These are phyloP conservation scores for Phytopythium oedochilum DNA, from an alignment of 352 stramenopile species.

Conservation along the genomic window DNA sequence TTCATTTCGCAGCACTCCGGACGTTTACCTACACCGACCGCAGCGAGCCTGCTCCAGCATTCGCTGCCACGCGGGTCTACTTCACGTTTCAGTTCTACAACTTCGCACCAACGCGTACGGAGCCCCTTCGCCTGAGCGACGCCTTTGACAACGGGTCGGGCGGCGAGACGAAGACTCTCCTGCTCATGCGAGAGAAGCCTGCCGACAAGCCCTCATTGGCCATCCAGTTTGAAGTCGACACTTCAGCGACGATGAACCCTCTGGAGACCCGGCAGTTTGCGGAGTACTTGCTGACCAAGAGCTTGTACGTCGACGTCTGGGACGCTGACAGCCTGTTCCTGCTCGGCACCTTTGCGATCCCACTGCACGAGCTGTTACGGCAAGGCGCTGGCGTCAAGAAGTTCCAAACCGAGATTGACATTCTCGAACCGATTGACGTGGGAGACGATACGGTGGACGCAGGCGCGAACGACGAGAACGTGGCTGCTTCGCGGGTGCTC, in stretches of 20 bases:
- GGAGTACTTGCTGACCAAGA: conserved; percentile 82
- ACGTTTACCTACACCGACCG: neutral
- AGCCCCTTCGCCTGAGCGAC: conserved; percentile 65
- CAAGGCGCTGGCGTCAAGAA: conserved; percentile 90
- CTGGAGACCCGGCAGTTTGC: conserved; percentile 78
- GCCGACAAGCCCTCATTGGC: conserved; percentile 62
- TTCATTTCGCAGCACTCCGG: conserved; percentile 90
- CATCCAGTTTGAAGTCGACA: conserved; percentile 79
- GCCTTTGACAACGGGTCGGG: conserved; percentile 30
- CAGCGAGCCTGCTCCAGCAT: neutral
- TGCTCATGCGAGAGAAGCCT: conserved; percentile 62
- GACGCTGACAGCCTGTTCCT: conserved; percentile 90
- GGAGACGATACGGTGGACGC: conserved; percentile 8
- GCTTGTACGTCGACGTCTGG: conserved; percentile 91
- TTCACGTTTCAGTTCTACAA: conserved; percentile 94
- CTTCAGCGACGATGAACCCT: conserved; percentile 41
- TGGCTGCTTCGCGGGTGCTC: neutral
- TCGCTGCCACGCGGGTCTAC: conserved; percentile 50
- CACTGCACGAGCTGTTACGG: conserved; percentile 84
- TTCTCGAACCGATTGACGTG: conserved; percentile 27
- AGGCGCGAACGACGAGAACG: conserved; percentile 1
- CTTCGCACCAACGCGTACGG: conserved; percentile 83
- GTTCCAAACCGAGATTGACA: conserved; percentile 78
- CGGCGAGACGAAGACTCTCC: conserved; percentile 30
- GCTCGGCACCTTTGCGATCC: conserved; percentile 80